Evolutionary conservation across 2,329 filamentous ascomycete genomes (phyloP), one percentile per base, ranked within the genome.

Genomic region (Fusarium nygamai): DNA sequence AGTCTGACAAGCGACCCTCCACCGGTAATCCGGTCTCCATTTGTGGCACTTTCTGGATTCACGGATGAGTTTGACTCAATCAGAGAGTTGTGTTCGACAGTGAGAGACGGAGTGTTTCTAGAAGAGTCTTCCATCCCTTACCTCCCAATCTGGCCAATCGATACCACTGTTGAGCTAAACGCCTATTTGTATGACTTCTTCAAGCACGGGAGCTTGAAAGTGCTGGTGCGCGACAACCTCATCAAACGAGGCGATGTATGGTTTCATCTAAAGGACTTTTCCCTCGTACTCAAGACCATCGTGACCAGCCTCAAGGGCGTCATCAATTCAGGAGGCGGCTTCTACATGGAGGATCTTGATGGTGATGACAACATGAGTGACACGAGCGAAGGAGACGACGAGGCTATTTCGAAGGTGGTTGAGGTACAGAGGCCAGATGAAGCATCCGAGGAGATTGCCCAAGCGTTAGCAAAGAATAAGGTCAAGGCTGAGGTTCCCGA

Each of bases 161-260:
- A 92, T 63, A 84, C 86, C 4, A 59, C 61, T 70, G 81, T 69
- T 16, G 79, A 81, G 17, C 88, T 91, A 68, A 94, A 94, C 73
- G 90, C 91, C 0, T 93, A 93, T 77, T 83, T 96, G 2, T 90
- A 92, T 68, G 92, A 95, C 80, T 96, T 95, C 82, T 95, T 90
- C 86, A 93, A 90, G 81, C 91, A 95, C 74, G 93, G 93, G 8
- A 89, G 92, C 76, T 80, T 91, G 27, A 79, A 85, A 3, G 88
- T 90, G 0, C 83, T 95, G 6, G 88, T 89, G 17, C 83, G 81
- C 0, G 92, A 90, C 36, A 95, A 96, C 78, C 86, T 87, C 5
- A 90, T 96, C 78, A 89, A 88, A 50, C 83, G 84, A 3, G 88
- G 89, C 8, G 92, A 94, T 53, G 86, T 94, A 12, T 96, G 93